Percentiles rank a stretch among this genome's conserved stretches.
These are phyloP conservation scores for Diplodia corticola DNA, from an alignment of 2,329 filamentous ascomycete genomes.

Conservation along the genomic window DNA sequence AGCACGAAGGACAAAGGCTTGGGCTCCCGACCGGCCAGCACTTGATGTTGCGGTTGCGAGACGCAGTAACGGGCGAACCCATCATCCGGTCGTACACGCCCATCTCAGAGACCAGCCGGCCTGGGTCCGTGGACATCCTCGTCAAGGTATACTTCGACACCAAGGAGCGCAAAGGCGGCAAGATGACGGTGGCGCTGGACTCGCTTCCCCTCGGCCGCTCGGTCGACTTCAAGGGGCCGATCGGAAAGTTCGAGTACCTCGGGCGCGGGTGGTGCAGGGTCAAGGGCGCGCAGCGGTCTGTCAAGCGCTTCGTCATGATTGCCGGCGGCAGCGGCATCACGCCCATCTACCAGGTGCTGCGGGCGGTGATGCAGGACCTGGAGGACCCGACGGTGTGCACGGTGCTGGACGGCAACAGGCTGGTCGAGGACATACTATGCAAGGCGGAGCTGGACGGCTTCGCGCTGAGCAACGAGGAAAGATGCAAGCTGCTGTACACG, in stretches of 20 bases:
- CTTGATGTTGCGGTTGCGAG: conserved; percentile 76
- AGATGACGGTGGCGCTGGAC: conserved; percentile 81
- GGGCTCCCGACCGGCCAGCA: conserved; percentile 86
- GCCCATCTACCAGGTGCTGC: conserved; percentile 82
- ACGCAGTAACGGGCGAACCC: conserved; percentile 67
- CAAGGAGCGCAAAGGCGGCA: conserved; percentile 62
- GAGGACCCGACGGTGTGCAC: conserved; percentile 67
- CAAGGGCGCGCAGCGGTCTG: conserved; percentile 55
- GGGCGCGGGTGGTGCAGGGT: conserved; percentile 66
- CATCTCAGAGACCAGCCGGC: conserved; percentile 63
- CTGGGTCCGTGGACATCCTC: conserved; percentile 70
- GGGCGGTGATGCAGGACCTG: conserved; percentile 67
- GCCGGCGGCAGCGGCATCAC: conserved; percentile 88
- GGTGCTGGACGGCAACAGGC: conserved; percentile 76
- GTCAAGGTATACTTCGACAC: conserved; percentile 78
- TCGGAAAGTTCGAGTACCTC: conserved; percentile 80
- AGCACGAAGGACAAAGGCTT: conserved; percentile 67
- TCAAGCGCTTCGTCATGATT: conserved; percentile 79
- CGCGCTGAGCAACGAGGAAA: conserved; percentile 53
- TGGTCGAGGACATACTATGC: conserved; percentile 80
- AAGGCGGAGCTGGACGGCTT: conserved; percentile 69
- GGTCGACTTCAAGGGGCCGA: conserved; percentile 84
- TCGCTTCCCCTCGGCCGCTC: conserved; percentile 68
- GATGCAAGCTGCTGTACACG: conserved; percentile 67
- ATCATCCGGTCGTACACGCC: conserved; percentile 89